phyloP scores from a whole-genome alignment of 2,329 filamentous ascomycete genomes.

The Magnaporthales sp. region DNA sequence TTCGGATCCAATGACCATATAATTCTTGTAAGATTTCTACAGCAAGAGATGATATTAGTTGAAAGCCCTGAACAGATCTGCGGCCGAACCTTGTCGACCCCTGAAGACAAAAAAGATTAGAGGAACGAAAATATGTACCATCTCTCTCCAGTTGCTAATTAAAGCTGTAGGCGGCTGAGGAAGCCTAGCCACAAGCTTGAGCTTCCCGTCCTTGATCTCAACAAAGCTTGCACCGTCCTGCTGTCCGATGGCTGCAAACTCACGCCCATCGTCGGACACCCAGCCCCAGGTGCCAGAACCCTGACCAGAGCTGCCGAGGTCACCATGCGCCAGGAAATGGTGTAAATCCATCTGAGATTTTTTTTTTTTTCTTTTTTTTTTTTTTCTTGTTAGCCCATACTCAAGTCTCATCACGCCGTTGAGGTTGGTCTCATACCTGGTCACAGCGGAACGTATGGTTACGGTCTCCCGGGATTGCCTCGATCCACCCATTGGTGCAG shows the following conservation, averaged over 20 bases:
- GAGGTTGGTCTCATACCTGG: neutral
- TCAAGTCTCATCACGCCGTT: neutral
- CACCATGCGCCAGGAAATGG: constrained; percentile 5
- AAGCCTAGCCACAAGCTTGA: constrained; percentile 43
- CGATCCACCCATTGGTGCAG: constrained; percentile 4
- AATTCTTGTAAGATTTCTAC: constrained; percentile 37
- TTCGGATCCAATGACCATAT: constrained; percentile 29
- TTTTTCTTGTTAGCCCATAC: too few relatives aligned
- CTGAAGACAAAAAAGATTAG: too few relatives aligned
- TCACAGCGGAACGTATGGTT: constrained; percentile 6
- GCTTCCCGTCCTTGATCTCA: constrained; percentile 38
- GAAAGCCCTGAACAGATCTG: constrained; percentile 29
- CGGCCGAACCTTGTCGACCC: constrained; percentile 29
- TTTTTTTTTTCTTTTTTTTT: too few relatives aligned
- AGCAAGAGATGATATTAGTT: constrained; percentile 26
- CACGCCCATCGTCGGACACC: constrained; percentile 40
- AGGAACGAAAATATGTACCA: constrained; percentile 22
- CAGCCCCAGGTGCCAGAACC: constrained; percentile 26
- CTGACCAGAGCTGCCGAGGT: neutral
- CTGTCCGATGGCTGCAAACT: constrained; percentile 46
- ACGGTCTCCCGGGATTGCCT: constrained; percentile 5
- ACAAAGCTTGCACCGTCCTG: constrained; percentile 45
- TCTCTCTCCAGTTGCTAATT: constrained; percentile 37
- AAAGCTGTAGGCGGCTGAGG: constrained; percentile 27
- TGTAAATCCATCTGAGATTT: constrained; percentile 3